phyloP scores from a whole-genome alignment of 2,329 filamentous ascomycete species.

The Colletotrichum endophyticum region DNA sequence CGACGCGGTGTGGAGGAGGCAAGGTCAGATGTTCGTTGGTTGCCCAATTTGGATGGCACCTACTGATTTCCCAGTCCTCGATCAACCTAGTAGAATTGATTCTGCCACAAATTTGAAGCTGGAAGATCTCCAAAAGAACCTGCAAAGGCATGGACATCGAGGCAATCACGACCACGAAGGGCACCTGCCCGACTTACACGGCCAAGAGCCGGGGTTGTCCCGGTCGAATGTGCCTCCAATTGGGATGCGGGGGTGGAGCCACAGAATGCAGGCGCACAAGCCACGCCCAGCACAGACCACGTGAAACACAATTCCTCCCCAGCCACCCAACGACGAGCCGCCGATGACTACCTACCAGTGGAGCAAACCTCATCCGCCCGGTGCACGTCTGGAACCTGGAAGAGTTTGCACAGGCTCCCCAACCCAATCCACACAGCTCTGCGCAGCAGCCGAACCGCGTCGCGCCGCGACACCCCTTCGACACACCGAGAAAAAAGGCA shows the following conservation, averaged over 20 bases:
- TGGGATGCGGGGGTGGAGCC: not conserved
- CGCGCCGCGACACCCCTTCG: constrained; percentile 25
- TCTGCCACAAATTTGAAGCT: not conserved
- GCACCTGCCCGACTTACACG: constrained; percentile 16
- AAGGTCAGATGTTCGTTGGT: not conserved
- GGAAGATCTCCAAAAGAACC: not conserved
- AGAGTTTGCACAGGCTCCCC: constrained; percentile 24
- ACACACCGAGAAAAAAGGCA: not conserved
- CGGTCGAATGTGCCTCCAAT: not conserved
- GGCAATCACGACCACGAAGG: not conserved
- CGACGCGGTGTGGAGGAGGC: not conserved
- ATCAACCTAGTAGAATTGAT: not conserved
- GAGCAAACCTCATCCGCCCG: constrained; percentile 12
- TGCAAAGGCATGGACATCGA: not conserved
- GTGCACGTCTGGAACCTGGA: constrained; percentile 6
- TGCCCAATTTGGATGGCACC: not conserved
- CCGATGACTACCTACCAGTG: not conserved
- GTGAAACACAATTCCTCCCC: not conserved
- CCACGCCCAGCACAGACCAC: not conserved
- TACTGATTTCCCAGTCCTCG: not conserved
- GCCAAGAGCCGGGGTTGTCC: not conserved
- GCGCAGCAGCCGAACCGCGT: constrained; percentile 8
- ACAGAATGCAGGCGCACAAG: not conserved
- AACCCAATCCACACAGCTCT: constrained; percentile 23
- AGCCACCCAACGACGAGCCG: constrained; percentile 10